These are phyloP conservation scores for Asparagopsis taxiformis DNA, from an alignment of 31 red algal genomes.

Conservation along the genomic window DNA sequence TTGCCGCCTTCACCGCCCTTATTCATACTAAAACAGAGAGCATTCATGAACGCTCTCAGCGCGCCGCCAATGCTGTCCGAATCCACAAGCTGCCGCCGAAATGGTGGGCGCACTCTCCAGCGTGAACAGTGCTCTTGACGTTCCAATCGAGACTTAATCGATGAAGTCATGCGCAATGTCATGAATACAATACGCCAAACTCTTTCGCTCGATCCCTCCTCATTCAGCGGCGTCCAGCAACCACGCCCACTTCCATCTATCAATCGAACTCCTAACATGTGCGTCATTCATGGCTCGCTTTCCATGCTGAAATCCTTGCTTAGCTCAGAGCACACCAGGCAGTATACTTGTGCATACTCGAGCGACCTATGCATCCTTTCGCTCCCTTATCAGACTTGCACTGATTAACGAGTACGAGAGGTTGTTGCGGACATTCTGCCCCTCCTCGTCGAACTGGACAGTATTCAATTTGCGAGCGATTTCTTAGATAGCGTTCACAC, in stretches of 20 bases:
- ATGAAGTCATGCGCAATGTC: slow-evolving; percentile 33
- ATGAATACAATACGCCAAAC: slow-evolving; percentile 19
- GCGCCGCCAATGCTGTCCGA: no score
- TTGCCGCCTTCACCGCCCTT: no score
- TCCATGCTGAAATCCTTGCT: slow-evolving; percentile 64
- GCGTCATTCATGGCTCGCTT: slow-evolving; percentile 78
- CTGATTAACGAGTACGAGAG: slow-evolving; percentile 49
- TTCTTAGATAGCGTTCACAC: slow-evolving; percentile 46
- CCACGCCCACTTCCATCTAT: not conserved
- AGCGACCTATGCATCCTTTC: slow-evolving; percentile 59
- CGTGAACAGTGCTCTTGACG: no score
- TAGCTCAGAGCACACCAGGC: slow-evolving; percentile 44
- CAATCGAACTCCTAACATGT: not conserved
- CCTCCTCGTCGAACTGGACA: slow-evolving; percentile 50
- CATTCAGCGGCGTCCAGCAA: not conserved
- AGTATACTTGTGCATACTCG: slow-evolving; percentile 30
- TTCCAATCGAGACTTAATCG: not conserved
- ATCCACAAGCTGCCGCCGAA: slow-evolving; percentile 35
- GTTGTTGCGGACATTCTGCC: slow-evolving; percentile 75
- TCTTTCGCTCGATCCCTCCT: not conserved
- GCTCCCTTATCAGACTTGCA: slow-evolving; percentile 53
- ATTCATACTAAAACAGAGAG: no score
- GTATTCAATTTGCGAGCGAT: slow-evolving; percentile 29
- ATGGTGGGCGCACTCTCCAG: slow-evolving; percentile 44
- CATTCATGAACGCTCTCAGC: no score